Evolutionary conservation across 768 basidiomycete genomes (phyloP).

Genomic region (Termitomyces sp.): DNA sequence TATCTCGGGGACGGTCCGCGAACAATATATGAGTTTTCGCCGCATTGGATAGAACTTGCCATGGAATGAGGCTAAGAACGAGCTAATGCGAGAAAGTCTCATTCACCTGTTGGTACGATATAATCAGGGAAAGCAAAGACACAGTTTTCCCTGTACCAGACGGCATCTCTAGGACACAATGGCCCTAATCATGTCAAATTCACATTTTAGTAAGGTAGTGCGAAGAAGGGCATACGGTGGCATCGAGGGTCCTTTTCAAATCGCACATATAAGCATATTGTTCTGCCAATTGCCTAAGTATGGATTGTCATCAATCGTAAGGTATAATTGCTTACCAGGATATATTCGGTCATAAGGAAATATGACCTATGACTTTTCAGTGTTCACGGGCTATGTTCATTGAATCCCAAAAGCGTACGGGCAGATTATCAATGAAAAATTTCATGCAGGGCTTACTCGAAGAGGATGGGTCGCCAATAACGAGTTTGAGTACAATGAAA

Average conservation of each 20-base stretch:
- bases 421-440: conserved; percentile 78
- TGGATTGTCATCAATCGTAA: conserved; percentile 2
- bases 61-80: conserved; percentile 3
- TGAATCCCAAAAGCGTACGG: conserved; percentile 42
- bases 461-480: not conserved
- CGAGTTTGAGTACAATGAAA: not conserved
- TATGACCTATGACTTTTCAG: conserved; percentile 53
- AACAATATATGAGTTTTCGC: conserved; percentile 96
- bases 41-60: conserved; percentile 87
- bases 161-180: conserved; percentile 99
- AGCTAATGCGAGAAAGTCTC: not conserved
- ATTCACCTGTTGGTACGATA: conserved; percentile 92
- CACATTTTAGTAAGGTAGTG: not conserved
- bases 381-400: not conserved
- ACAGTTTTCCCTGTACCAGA: conserved; percentile 99
- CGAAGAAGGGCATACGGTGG: conserved; percentile 52
- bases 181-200: conserved; percentile 56
- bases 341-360: conserved; percentile 96
- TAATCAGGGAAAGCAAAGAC: conserved; percentile 89
- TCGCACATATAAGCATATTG: conserved; percentile 99
- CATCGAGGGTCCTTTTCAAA: conserved; percentile 93
- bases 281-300: conserved; percentile 43
- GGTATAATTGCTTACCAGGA: conserved; percentile 57
- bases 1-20: conserved; percentile 98
- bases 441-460: conserved; percentile 48